Base-by-base conservation (phyloP, 495 filamentous ascomycete species). In the Massariosphaeria phaeospora region DNA sequence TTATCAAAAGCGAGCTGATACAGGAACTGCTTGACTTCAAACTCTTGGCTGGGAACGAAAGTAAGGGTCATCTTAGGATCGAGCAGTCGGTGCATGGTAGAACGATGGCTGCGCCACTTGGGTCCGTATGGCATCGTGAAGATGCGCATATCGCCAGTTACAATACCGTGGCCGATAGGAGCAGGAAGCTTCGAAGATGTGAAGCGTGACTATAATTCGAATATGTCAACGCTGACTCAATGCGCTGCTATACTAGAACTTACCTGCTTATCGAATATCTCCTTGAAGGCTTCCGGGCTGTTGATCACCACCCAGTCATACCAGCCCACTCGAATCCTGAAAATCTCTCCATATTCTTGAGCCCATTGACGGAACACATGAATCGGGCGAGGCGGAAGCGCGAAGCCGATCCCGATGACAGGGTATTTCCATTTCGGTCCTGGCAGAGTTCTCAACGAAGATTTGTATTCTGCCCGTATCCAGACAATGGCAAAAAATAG, bases 21-120 rank as follows among this genome's bases (percentile, higher is more conserved):
- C 1, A 76, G 72, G 6, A 83, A 55, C 48, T 73, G 68, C 48
- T 76, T 73, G 2, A 68, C 64, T 54, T 78, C 75, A 23, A 73
- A 75, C 27, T 73, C 71, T 59, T 78, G 75, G 7, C 63, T 67
- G 31, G 75, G 74, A 20, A 70, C 59, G 33, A 69, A 70, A 0
- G 57, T 65, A 0, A 47, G 29, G 0, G 66, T 59, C 43, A 64
- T 64, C 1, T 40, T 36, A 0, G 50, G 35, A 8, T 60, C 65
- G 18, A 55, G 36, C 44, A 77, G 18, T 49, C 68, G 55, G 33
- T 64, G 70, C 11, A 71, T 65, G 12, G 73, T 60, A 21, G 67
- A 57, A 15, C 73, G 66, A 4, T 59, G 66, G 3, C 66, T 62
- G 7, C 71, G 66, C 74, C 74, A 78, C 20, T 71, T 53, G 9